Evolutionary conservation across 2,329 filamentous ascomycete genomes (phyloP), one percentile per base, ranked within the genome.

Genomic region (Rhinocladiella similis): DNA sequence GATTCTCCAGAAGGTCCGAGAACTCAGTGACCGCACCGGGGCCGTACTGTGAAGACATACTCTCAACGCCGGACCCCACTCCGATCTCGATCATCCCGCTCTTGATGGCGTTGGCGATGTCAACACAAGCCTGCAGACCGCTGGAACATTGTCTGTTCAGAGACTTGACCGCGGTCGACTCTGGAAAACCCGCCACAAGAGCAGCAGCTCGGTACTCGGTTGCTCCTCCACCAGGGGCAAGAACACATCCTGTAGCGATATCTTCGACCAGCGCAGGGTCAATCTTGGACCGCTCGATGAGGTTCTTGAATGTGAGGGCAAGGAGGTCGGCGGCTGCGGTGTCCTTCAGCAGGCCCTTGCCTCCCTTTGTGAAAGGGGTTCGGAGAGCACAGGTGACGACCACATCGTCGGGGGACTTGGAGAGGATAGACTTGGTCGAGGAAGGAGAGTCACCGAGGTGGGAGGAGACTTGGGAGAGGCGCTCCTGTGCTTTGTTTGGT

Each of bases 121-220:
- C 93, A 58, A 94, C 88, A 69, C 90, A 91, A 20, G 94, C 93
- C 75, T 97, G 91, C 27, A 97, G 83, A 52, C 94, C 93, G 38
- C 88, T 92, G 13, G 90, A 95, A 80, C 94, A 99, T 78, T 97
- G 93, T 68, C 94, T 82, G 82, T 97, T 99, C 73, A 97, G 77
- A 56, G 86, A 86, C 77, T 89, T 91, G 56, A 96, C 89, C n/a
- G 91, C 88, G 4, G 91, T 84, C 16, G 84, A 82, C 67, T 89
- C 88, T 42, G 94, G 90, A 80, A 97, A 95, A 45, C 94, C 94
- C 48, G 94, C 94, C 5, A 91, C 90, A 55, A 97, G 81, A 53
- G 88, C 87, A 35, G 94, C 94, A 58, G 91, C 94, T 64, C 94
- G 88, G 86, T 96, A 97, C 78, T 97, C 94, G 46, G 94, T 97